Evolutionary conservation across 2,329 filamentous ascomycete species (phyloP).

Genomic region (Penicillium sp.): DNA sequence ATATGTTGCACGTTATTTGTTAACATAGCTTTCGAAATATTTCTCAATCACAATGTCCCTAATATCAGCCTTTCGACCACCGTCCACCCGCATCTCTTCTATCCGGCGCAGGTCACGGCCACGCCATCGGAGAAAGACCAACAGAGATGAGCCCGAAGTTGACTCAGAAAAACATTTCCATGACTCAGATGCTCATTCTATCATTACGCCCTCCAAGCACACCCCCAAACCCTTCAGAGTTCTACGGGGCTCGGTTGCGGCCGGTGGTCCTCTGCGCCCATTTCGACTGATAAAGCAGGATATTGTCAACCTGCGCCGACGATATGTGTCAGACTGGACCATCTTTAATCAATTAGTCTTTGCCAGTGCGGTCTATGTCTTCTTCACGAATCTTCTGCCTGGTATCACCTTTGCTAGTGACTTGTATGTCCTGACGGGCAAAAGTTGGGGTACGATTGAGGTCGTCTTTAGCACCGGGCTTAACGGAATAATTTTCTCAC

Average conservation of each 20-base stretch:
- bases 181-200: slow-evolving; percentile 32
- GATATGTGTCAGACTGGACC: slow-evolving; percentile 53
- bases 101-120: slow-evolving; percentile 22
- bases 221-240: slow-evolving; percentile 31
- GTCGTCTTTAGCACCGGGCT: slow-evolving; percentile 62
- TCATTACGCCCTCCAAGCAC: slow-evolving; percentile 37
- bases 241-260: slow-evolving; percentile 28
- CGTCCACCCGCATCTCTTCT: slow-evolving; percentile 26
- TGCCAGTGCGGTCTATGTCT: slow-evolving; percentile 60
- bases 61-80: slow-evolving; percentile 34
- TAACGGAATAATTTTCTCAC: slow-evolving; percentile 58
- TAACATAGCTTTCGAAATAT: background rate
- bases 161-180: slow-evolving; percentile 14
- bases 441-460: slow-evolving; percentile 62
- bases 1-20: background rate
- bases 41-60: slow-evolving; percentile 23
- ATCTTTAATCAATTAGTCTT: slow-evolving; percentile 60
- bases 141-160: slow-evolving; percentile 6
- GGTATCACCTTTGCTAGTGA: slow-evolving; percentile 65
- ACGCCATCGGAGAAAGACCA: slow-evolving; percentile 18
- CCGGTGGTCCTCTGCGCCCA: slow-evolving; percentile 46
- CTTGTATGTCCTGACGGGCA: slow-evolving; percentile 57
- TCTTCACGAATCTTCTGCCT: slow-evolving; percentile 62
- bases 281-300: slow-evolving; percentile 53
- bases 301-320: slow-evolving; percentile 41